A percentile compares a stretch with the other conserved stretches of the same genome.
These are phyloP conservation scores for Gracilaria caudata DNA, from an alignment of 23 red algal genomes.

Conservation along the genomic window DNA sequence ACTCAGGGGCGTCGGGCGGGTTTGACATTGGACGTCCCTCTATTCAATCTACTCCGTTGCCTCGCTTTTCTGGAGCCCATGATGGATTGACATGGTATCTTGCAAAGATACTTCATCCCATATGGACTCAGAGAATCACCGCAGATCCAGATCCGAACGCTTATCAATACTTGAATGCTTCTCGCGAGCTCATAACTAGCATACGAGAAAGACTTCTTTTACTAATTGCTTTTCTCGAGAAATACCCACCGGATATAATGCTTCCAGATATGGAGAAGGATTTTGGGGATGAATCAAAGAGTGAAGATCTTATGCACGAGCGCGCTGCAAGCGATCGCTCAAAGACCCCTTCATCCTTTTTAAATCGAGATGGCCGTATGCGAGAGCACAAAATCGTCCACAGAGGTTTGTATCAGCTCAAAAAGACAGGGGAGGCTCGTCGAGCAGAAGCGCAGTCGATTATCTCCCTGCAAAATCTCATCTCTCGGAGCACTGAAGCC, in stretches of 20 bases:
- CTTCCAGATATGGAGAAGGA: conserved; percentile 30
- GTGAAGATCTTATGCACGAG: conserved; percentile 14
- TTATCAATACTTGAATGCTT: conserved; percentile 34
- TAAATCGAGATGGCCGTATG: neutral
- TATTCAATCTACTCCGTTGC: conserved; percentile 19
- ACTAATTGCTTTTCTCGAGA: conserved; percentile 45
- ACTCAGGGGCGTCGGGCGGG: neutral
- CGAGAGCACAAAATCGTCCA: conserved; percentile 2
- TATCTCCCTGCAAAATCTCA: conserved; percentile 38
- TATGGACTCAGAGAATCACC: conserved; percentile 52
- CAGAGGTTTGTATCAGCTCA: conserved; percentile 17
- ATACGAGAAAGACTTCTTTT: conserved; percentile 32
- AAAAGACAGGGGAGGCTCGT: conserved; percentile 49
- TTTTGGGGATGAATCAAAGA: neutral
- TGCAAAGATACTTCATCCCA: conserved; percentile 54
- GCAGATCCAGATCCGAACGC: conserved; percentile 13
- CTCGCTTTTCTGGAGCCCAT: conserved; percentile 52
- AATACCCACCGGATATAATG: conserved; percentile 39
- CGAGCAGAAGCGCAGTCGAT: conserved; percentile 50
- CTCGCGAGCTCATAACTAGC: conserved; percentile 25
- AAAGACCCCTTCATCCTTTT: neutral
- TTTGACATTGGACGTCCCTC: conserved; percentile 72
- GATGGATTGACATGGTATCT: conserved; percentile 53
- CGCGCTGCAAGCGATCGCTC: neutral
- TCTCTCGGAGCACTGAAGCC: conserved; percentile 53